Evolutionary conservation across 148 eudicot species (phyloP).

Genomic region (Vaccinium corymbosum): DNA sequence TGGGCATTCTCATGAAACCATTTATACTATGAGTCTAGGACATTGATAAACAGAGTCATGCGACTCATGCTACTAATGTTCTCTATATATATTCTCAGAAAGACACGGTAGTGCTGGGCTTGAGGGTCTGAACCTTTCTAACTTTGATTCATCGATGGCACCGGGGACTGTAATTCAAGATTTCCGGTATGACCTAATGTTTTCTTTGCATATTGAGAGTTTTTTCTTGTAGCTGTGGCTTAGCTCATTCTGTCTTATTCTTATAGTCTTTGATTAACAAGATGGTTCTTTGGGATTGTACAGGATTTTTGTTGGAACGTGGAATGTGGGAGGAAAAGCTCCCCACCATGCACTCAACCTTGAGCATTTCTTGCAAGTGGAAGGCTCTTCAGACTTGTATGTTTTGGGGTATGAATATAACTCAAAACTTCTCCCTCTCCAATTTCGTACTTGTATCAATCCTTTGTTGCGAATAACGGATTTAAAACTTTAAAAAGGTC

Average conservation of each 20-base stretch:
- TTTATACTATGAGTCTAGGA: conserved; percentile 1
- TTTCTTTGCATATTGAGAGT: background rate
- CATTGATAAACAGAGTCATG: conserved; percentile 7
- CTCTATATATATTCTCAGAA: conserved; percentile 40
- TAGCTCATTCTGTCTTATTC: background rate
- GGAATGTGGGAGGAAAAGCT: conserved; percentile 92
- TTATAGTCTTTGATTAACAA: background rate
- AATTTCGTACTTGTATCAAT: background rate
- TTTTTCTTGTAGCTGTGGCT: background rate
- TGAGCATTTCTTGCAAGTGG: conserved; percentile 75
- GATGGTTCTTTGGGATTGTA: conserved; percentile 10
- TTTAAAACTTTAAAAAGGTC: background rate
- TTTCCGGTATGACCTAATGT: conserved; percentile 39
- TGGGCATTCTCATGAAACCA: background rate
- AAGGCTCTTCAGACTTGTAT: conserved; percentile 69
- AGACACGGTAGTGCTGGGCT: conserved; percentile 43
- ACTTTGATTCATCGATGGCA: conserved; percentile 47
- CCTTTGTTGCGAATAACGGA: background rate
- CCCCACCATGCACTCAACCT: conserved; percentile 59
- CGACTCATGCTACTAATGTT: conserved; percentile 6
- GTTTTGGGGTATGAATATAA: conserved; percentile 61
- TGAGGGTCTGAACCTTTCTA: conserved; percentile 64
- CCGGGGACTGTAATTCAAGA: conserved; percentile 44
- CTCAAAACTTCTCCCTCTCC: background rate
- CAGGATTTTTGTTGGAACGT: conserved; percentile 79